Percentiles rank a stretch among this genome's conserved stretches.
These are phyloP conservation scores for Lagenaria siceraria DNA, from an alignment of 306 rosid species.

Conservation along the genomic window DNA sequence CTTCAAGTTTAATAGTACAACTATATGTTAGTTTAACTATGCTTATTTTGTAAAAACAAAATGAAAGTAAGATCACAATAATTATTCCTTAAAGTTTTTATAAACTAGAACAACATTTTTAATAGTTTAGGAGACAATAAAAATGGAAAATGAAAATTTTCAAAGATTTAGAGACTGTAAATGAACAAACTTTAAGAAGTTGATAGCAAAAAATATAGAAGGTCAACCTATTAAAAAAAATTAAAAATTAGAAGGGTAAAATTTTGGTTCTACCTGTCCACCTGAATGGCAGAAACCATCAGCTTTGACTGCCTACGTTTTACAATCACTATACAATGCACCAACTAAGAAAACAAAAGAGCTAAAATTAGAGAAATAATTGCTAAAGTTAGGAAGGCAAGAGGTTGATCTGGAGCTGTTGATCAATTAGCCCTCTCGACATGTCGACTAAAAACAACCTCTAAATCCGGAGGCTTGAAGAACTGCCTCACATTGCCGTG, in stretches of 20 bases:
- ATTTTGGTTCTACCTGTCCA: not conserved
- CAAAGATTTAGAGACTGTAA: not conserved
- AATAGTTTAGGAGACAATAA: not conserved
- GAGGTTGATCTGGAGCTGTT: not conserved
- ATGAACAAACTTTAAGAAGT: not conserved
- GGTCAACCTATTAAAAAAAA: not conserved
- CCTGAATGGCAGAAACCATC: not conserved
- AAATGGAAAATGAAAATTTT: too few species aligned
- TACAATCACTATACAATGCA: not conserved
- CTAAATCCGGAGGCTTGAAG: constrained; percentile 74
- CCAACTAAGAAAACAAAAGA: not conserved
- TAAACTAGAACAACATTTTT: too few species aligned
- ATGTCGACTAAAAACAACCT: constrained; percentile 58
- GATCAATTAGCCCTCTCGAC: constrained; percentile 38
- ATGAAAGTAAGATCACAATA: too few species aligned
- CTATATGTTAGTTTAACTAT: too few species aligned
- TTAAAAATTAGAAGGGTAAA: too few species aligned
- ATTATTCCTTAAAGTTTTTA: too few species aligned
- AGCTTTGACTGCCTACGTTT: not conserved
- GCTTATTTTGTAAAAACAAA: too few species aligned
- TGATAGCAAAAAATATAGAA: not conserved
- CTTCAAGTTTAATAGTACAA: too few species aligned
- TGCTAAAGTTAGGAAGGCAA: not conserved
- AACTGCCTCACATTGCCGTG: constrained; percentile 36
- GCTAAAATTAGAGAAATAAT: not conserved